These are phyloP conservation scores for Vanderwaltozyma yarrowii DNA, from an alignment of 805 yeast genomes.

Conservation along the genomic window DNA sequence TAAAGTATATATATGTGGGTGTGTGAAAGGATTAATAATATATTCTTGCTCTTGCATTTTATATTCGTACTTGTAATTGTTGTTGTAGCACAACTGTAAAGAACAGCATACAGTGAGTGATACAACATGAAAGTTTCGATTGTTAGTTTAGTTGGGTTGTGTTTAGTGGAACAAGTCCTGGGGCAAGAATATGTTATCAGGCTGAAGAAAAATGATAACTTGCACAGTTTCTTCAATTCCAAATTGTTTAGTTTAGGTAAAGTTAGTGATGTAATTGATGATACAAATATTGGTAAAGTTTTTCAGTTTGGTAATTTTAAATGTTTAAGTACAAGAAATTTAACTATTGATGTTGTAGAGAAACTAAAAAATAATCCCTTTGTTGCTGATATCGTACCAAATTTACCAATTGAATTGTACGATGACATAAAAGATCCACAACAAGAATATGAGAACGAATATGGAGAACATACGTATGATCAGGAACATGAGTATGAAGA, in stretches of 20 bases:
- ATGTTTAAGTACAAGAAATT: constrained; percentile 39
- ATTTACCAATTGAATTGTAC: constrained; percentile 44
- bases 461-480: constrained; percentile 7
- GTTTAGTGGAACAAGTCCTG: neutral
- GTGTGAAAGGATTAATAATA: too few relatives aligned
- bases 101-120: too few relatives aligned
- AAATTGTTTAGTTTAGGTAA: neutral
- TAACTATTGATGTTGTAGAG: constrained; percentile 23
- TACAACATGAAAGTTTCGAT: too few relatives aligned
- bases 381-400: constrained; percentile 62
- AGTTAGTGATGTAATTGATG: constrained; percentile 36
- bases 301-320: constrained; percentile 62
- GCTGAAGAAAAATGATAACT: neutral
- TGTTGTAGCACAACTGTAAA: too few relatives aligned
- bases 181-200: constrained; percentile 1
- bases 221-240: neutral
- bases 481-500: constrained; percentile 17
- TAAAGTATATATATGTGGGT: too few relatives aligned
- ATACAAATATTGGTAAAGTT: constrained; percentile 34
- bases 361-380: constrained; percentile 47
- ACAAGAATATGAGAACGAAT: neutral
- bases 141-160: too few relatives aligned
- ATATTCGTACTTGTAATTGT: too few relatives aligned
- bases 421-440: too few relatives aligned
- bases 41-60: too few relatives aligned